phyloP scores from a whole-genome alignment of 2,329 filamentous ascomycete genomes.

The Lachnellula hyalina region DNA sequence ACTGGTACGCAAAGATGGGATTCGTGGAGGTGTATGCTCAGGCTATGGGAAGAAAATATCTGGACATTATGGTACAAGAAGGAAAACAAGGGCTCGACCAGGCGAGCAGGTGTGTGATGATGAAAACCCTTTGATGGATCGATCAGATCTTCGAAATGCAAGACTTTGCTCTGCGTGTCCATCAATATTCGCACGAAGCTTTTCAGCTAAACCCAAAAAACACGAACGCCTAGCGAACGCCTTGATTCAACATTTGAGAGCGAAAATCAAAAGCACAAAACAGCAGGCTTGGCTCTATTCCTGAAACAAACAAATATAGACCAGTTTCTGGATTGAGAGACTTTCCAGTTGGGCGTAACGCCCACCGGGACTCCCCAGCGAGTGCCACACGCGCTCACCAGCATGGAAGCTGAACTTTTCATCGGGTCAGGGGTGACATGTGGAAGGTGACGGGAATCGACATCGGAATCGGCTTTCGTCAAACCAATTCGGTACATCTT shows the following conservation, averaged over 20 bases:
- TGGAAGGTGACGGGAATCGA: not conserved
- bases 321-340: not conserved
- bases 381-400: not conserved
- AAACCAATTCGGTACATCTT: not conserved
- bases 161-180: not conserved
- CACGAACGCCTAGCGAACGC: not conserved
- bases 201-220: not conserved
- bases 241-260: no score
- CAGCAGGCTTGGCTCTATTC: no score
- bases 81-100: constrained; percentile 23
- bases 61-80: constrained; percentile 23
- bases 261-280: no score
- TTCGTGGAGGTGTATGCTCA: constrained; percentile 23
- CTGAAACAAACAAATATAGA: not conserved
- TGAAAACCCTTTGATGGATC: constrained; percentile 17
- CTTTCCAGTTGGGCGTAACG: not conserved
- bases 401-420: not conserved
- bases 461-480: not conserved
- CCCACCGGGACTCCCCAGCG: not conserved
- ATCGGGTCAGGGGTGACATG: not conserved
- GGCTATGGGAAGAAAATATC: constrained; percentile 22
- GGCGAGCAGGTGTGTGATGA: constrained; percentile 26
- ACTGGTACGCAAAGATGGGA: constrained; percentile 28
- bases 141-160: not conserved
- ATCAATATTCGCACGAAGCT: not conserved